phyloP scores from a whole-genome alignment of 2,329 filamentous ascomycete species.

The Huntiella omanensis region DNA sequence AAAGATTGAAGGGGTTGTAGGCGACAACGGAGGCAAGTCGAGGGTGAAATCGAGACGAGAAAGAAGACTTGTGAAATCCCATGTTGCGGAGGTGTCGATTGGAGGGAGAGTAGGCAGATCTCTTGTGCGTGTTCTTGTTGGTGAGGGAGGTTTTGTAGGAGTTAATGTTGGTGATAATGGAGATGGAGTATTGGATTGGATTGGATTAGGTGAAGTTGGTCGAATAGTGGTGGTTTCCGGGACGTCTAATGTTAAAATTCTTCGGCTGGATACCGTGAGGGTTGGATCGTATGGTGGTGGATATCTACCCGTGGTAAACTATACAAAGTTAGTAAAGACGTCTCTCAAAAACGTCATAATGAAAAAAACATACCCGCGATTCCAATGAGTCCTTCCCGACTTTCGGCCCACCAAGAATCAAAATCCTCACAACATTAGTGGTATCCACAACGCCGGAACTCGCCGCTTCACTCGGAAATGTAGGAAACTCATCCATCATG shows the following conservation, averaged over 20 bases:
- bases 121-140: neutral
- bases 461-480: too few relatives aligned
- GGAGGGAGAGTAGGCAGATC: neutral
- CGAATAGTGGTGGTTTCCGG: neutral
- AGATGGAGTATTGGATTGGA: neutral
- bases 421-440: slow-evolving; percentile 13
- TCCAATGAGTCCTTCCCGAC: slow-evolving; percentile 15
- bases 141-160: neutral
- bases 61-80: neutral
- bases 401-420: slow-evolving; percentile 16
- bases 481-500: too few relatives aligned
- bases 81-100: neutral
- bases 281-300: slow-evolving; percentile 15
- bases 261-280: slow-evolving; percentile 16
- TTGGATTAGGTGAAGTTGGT: too few relatives aligned
- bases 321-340: neutral
- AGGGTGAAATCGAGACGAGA: neutral
- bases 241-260: slow-evolving; percentile 14
- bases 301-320: slow-evolving; percentile 4
- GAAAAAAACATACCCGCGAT: slow-evolving; percentile 10
- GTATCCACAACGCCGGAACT: too few relatives aligned
- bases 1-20: too few relatives aligned
- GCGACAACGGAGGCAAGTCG: neutral
- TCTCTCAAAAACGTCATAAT: neutral
- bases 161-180: neutral